Percentiles rank a stretch among this genome's conserved stretches.
These are phyloP conservation scores for Sporisorium exsertum DNA, from an alignment of 1,284 basidiomycete species.

Conservation along the genomic window DNA sequence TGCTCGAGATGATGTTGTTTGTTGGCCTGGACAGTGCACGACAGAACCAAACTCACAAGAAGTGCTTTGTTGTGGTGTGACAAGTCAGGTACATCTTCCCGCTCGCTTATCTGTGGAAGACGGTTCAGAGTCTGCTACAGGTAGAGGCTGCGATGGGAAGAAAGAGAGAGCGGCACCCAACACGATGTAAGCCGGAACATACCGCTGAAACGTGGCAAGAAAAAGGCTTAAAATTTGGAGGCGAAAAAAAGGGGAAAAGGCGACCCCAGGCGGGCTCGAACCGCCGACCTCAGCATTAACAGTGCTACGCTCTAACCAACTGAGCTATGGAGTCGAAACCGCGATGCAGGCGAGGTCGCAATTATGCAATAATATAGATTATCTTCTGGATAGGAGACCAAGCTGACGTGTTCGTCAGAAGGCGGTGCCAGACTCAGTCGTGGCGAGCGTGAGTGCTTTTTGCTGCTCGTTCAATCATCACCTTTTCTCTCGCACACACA, in stretches of 20 bases:
- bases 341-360: not conserved
- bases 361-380: too few species aligned
- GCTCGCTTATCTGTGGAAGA: too few species aligned
- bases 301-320: conserved; percentile 62
- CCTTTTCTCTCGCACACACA: not conserved
- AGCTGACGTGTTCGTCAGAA: not conserved
- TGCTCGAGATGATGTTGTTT: too few species aligned
- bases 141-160: too few species aligned
- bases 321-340: conserved; percentile 48
- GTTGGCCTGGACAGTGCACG: too few species aligned
- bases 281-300: conserved; percentile 61
- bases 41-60: too few species aligned
- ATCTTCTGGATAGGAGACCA: too few species aligned
- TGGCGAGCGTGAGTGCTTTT: not conserved
- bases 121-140: too few species aligned
- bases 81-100: too few species aligned
- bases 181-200: too few species aligned
- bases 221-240: not conserved
- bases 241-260: conserved; percentile 1
- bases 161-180: too few species aligned
- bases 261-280: conserved; percentile 59
- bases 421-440: not conserved
- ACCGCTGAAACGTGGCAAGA: not conserved
- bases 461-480: not conserved
- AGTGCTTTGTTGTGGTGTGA: too few species aligned